phyloP scores from a whole-genome alignment of 345 rosid species.

The Angophora floribunda region DNA sequence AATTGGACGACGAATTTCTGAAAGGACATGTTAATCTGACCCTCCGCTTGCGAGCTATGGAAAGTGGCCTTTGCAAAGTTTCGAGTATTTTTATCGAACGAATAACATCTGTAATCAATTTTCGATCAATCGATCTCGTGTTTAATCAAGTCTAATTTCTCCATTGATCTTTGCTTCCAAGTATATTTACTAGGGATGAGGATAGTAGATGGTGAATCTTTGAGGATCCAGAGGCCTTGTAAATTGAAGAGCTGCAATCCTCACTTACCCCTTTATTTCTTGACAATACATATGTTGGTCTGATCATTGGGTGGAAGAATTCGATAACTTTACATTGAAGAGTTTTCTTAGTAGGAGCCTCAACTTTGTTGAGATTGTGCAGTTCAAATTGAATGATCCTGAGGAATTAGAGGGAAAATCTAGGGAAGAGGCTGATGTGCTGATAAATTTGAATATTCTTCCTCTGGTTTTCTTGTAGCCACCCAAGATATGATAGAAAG shows the following conservation, averaged over 20 bases:
- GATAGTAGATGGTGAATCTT: background rate
- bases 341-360: background rate
- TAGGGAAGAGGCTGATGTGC: background rate
- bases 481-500: background rate
- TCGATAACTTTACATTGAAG: background rate
- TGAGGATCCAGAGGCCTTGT: background rate
- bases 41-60: constrained; percentile 12
- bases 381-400: background rate
- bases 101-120: background rate
- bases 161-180: background rate
- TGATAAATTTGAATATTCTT: background rate
- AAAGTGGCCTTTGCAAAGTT: constrained; percentile 1
- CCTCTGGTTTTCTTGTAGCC: background rate
- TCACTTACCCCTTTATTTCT: background rate
- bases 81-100: background rate
- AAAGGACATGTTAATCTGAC: constrained; percentile 25
- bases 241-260: background rate
- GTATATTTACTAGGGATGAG: background rate
- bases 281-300: background rate
- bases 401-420: background rate
- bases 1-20: constrained; percentile 90
- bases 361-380: background rate
- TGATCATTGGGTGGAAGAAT: background rate
- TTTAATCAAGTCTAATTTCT: background rate
- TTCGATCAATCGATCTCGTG: background rate